Base-by-base conservation (phyloP, 1,139 yeast genomes). In the Blastobotrys elegans region DNA sequence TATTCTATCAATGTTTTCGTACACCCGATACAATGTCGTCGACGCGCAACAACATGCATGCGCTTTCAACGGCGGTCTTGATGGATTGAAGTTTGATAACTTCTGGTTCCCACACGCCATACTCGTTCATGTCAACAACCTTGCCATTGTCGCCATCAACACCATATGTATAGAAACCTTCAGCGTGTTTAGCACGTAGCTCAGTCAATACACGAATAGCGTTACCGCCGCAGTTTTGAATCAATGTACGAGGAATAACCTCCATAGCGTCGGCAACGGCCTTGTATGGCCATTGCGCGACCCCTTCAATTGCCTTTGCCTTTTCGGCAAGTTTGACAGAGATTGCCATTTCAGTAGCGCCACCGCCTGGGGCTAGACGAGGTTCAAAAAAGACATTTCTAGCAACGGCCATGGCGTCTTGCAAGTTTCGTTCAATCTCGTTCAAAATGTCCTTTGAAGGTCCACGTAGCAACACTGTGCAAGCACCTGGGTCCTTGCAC, bases 321-420 rank as follows among this genome's bases (percentile, higher is more conserved):
- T 80, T 84, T 66, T 92, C 97, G 11, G 96, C 78, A 53, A 92
- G 76, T 56, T 77, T 80, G 27, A 92, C 97, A 56, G 94, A 77
- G 44, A 94, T 90, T 1, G 98, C 98, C 97, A 94, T 92, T 70
- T 92, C 99, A 20, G 97, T 92, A 44, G 99, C 98, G 62, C 99
- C 98, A 50, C 98, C 99, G 58, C 99, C 99, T 44, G 99, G 99
- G 2, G 96, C 77, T 63, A 92, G 76, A 35, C 94, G 81, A 44
- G 99, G 98, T 66, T 92, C 95, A 60, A 92, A 83, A 76, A 87
- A 79, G 42, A 94, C 97, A 64, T 94, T 94, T 68, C 97, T 81
- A 21, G 98, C 83, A 46, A 92, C 98, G 4, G 97, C 92, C 96
- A 94, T 87, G 43, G 99, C 98, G 69, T 94, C 99, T 65, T 92